Evolutionary conservation across 257 asterid species (phyloP), one percentile per base, ranked within the genome.

Genomic region (Nicotiana obtusifolia): DNA sequence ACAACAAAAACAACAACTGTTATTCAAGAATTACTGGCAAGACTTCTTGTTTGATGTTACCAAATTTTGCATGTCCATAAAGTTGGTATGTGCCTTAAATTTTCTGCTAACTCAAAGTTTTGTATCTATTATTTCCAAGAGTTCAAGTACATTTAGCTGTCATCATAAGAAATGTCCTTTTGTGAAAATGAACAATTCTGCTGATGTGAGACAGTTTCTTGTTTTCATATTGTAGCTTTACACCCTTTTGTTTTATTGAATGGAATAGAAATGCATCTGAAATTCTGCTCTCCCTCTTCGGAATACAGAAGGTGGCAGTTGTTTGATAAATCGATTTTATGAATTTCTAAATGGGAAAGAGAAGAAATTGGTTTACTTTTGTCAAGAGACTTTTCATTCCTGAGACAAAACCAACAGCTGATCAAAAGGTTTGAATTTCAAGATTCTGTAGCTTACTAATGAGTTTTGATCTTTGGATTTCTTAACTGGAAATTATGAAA

Each of bases 341-440:
- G 81, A 86, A 82, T 28, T 59, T 73, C 16, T 31, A 53, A 66
- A 93, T 94, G 97, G 97, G 93, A 71, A 92, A 86, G 94, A 90
- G 87, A 80, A 88, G 88, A 81, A 78, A 92, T 57, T 91, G 97
- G 95, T 87, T 94, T 81, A 85, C 87, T 85, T 91, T 82, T 88
- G 92, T 90, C 85, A 94, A 89, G 78, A 88, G 90, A 81, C 82
- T 94, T 47, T 90, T 92, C 88, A 85, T 86, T 60, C 85, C 88
- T 10, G 88, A 83, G 37, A 76, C 93, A 5, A 91, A 90, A 83
- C 82, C 90, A 44, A 92, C 88, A 85, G 81, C 86, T 4, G 88
- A 88, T 44, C 78, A 71, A 75, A 88, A 89, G 97, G 97, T 94
- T 22, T 73, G 79, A 24, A 41, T 66, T 81, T 86, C 19, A 60